Conservation (phyloP, 352 stramenopile species). For the Globisporangium okanoganense region DNA sequence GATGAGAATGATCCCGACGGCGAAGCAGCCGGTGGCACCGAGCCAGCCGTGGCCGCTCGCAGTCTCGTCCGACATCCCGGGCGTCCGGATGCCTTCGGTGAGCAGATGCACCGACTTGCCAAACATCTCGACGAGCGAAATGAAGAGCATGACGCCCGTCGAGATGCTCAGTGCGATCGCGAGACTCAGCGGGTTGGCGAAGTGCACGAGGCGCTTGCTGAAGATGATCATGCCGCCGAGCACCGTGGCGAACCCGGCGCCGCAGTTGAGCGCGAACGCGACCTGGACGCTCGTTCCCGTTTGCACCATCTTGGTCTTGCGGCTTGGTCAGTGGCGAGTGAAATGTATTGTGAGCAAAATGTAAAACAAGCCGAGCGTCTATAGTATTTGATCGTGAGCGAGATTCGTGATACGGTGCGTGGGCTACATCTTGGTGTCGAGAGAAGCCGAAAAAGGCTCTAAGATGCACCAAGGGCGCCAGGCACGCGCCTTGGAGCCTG, state of each 20-base stretch:
- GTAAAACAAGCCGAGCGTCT: too few species aligned
- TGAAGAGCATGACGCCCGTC: constrained; percentile 71
- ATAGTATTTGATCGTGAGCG: too few species aligned
- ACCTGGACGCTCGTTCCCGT: constrained; percentile 23
- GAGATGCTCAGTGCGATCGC: constrained; percentile 58
- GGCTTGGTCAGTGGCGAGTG: too few species aligned
- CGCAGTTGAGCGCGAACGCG: constrained; percentile 54
- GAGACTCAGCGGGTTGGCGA: constrained; percentile 52
- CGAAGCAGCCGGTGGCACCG: constrained; percentile 82
- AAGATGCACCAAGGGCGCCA: too few species aligned
- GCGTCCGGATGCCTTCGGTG: constrained; percentile 29
- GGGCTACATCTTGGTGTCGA: too few species aligned
- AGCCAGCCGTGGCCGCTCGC: constrained; percentile 55
- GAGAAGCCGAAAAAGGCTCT: too few species aligned
- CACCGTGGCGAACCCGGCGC: constrained; percentile 48
- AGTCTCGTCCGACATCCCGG: constrained; percentile 21
- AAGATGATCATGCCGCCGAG: constrained; percentile 72
- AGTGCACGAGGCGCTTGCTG: constrained; percentile 52
- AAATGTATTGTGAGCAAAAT: too few species aligned
- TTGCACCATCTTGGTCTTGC: constrained; percentile 26
- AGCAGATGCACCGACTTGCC: constrained; percentile 37
- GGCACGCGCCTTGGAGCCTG: too few species aligned
- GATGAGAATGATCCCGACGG: constrained; percentile 68
- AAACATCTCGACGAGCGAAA: constrained; percentile 72
- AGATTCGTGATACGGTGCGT: too few species aligned